Evolutionary conservation across 2,329 filamentous ascomycete species (phyloP).

Genomic region (Helotiales sp.): DNA sequence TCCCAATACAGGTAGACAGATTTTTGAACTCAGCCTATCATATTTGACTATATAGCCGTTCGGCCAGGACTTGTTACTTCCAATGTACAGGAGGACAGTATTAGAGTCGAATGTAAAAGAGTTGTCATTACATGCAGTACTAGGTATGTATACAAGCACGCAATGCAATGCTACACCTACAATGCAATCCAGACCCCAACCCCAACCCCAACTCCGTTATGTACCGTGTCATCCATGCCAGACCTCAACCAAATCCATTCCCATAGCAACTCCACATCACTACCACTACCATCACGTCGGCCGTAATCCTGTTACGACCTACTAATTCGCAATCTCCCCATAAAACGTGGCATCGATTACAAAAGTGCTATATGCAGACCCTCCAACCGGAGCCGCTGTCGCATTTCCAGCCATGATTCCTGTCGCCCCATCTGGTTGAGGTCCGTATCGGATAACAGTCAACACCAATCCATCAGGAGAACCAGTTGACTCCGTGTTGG

Average conservation of each 20-base stretch:
- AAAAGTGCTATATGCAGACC: not conserved
- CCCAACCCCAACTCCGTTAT: not conserved
- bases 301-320: no score
- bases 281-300: not conserved
- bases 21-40: no score
- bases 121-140: not conserved
- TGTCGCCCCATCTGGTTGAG: not conserved
- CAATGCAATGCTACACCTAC: not conserved
- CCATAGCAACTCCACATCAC: not conserved
- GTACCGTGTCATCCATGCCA: not conserved
- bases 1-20: no score
- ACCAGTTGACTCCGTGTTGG: not conserved
- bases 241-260: not conserved
- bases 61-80: not conserved
- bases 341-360: not conserved
- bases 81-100: not conserved
- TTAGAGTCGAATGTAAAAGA: not conserved
- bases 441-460: not conserved
- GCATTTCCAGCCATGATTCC: not conserved
- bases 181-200: not conserved
- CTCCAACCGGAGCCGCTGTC: not conserved
- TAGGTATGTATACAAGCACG: not conserved
- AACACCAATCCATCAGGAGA: not conserved
- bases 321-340: slow-evolving; percentile 1
- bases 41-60: not conserved